phyloP scores from a whole-genome alignment of 768 basidiomycete genomes.

The Tricholoma bakamatsutake region DNA sequence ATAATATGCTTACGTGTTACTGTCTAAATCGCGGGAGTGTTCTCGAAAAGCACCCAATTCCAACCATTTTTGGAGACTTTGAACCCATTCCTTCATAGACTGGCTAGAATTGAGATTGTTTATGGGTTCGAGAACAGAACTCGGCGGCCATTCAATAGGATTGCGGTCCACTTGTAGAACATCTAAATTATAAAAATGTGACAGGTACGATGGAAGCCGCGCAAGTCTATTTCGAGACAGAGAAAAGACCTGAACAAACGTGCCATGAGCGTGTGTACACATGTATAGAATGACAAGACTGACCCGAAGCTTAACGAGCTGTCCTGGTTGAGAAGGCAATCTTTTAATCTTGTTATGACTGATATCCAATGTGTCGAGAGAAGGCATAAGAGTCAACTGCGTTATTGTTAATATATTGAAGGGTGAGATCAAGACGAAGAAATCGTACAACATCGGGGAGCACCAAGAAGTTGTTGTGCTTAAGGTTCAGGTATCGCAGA shows the following conservation, averaged over 20 bases:
- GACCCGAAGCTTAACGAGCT: constrained; percentile 71
- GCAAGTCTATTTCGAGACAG: constrained; percentile 82
- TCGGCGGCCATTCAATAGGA: constrained; percentile 91
- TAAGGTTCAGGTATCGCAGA: constrained; percentile 82
- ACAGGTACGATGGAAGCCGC: constrained; percentile 72
- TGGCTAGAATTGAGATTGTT: constrained; percentile 39
- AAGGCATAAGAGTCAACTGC: constrained; percentile 78
- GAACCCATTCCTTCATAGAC: constrained; percentile 68
- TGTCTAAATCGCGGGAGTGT: constrained; percentile 36
- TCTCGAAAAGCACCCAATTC: constrained; percentile 38
- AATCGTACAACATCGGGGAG: constrained; percentile 84
- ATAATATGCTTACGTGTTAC: constrained; percentile 27
- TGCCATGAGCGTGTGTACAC: not conserved
- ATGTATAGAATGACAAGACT: constrained; percentile 13
- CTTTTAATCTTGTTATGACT: constrained; percentile 85
- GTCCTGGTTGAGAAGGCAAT: constrained; percentile 76
- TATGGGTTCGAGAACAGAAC: constrained; percentile 40
- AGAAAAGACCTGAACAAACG: constrained; percentile 63
- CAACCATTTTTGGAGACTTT: constrained; percentile 71
- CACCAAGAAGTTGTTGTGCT: constrained; percentile 72
- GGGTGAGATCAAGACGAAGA: constrained; percentile 4
- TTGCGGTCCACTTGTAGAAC: constrained; percentile 88
- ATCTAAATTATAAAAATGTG: constrained; percentile 63
- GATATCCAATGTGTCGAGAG: constrained; percentile 90
- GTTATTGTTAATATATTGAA: constrained; percentile 7